Conservation (phyloP, 2,329 filamentous ascomycete genomes). For the Alternaria sp. region DNA sequence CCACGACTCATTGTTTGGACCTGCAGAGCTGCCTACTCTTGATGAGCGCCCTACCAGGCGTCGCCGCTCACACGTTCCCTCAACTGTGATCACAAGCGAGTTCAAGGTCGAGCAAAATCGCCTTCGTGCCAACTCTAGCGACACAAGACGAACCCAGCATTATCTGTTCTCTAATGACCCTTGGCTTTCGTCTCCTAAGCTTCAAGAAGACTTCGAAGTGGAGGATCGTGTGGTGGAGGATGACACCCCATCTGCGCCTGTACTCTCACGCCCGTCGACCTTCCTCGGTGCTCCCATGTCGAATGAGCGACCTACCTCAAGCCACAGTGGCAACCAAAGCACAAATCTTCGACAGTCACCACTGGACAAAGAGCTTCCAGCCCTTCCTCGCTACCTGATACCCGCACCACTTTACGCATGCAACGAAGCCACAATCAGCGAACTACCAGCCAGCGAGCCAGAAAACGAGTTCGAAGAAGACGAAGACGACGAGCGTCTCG, state of each 20-base stretch:
- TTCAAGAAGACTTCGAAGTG: conserved; percentile 19
- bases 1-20: conserved; percentile 20
- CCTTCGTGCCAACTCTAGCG: conserved; percentile 39
- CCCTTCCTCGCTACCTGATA: conserved; percentile 36
- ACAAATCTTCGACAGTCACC: conserved; percentile 20
- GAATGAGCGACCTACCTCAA: conserved; percentile 37
- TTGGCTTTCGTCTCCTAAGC: conserved; percentile 35
- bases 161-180: conserved; percentile 37
- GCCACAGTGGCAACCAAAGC: conserved; percentile 28
- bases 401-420: conserved; percentile 40
- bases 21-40: conserved; percentile 14
- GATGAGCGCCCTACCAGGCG: conserved; percentile 19
- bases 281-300: conserved; percentile 19
- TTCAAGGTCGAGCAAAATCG: conserved; percentile 24
- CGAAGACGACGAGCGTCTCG: conserved; percentile 17
- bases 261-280: conserved; percentile 25
- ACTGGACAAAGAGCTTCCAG: conserved; percentile 39
- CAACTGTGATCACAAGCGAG: conserved; percentile 17
- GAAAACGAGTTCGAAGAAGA: conserved; percentile 19
- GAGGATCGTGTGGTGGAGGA: conserved; percentile 19
- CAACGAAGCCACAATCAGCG: conserved; percentile 14
- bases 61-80: conserved; percentile 30
- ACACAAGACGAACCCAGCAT: conserved; percentile 32
- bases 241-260: conserved; percentile 24
- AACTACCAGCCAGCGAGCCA: conserved; percentile 12